A percentile compares a stretch with the other conserved stretches of the same genome.
Evolutionary conservation across 768 basidiomycete species (phyloP).

Genomic region (Russula abietina): DNA sequence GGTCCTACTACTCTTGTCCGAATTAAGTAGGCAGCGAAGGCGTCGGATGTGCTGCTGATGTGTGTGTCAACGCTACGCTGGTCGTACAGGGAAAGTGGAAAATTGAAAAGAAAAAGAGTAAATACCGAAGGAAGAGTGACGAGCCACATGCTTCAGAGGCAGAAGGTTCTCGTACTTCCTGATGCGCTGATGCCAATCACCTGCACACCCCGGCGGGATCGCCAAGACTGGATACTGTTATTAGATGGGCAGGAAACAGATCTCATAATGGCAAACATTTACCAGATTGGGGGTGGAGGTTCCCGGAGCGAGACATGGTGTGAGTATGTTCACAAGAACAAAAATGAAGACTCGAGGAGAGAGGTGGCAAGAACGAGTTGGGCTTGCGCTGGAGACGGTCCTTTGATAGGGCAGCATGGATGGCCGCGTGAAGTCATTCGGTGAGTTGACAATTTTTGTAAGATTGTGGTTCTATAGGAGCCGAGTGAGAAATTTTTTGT

Average conservation of each 20-base stretch:
- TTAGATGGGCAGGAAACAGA: neutral
- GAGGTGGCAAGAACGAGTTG: slow-evolving; percentile 92
- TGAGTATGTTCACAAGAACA: neutral
- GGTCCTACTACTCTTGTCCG: too few species aligned
- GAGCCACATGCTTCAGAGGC: slow-evolving; percentile 2
- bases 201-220: slow-evolving; percentile 15
- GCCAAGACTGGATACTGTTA: slow-evolving; percentile 4
- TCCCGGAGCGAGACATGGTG: slow-evolving; percentile 15
- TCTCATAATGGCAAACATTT: neutral
- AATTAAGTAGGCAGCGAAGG: too few species aligned
- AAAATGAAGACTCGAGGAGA: too few species aligned
- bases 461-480: slow-evolving; percentile 56
- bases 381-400: slow-evolving; percentile 89
- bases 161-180: slow-evolving; percentile 9
- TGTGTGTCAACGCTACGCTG: too few species aligned
- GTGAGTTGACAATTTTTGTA: slow-evolving; percentile 74
- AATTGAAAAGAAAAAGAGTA: too few species aligned
- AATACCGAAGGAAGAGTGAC: too few species aligned
- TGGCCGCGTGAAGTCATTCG: slow-evolving; percentile 53
- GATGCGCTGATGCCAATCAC: slow-evolving; percentile 17
- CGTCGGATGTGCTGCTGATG: too few species aligned
- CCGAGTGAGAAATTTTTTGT: neutral
- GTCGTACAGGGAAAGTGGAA: too few species aligned
- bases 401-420: slow-evolving; percentile 63
- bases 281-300: slow-evolving; percentile 14